A percentile compares a stretch with the other conserved stretches of the same genome.
Conservation (phyloP, 306 rosid species). For the Ziziphus jujuba region DNA sequence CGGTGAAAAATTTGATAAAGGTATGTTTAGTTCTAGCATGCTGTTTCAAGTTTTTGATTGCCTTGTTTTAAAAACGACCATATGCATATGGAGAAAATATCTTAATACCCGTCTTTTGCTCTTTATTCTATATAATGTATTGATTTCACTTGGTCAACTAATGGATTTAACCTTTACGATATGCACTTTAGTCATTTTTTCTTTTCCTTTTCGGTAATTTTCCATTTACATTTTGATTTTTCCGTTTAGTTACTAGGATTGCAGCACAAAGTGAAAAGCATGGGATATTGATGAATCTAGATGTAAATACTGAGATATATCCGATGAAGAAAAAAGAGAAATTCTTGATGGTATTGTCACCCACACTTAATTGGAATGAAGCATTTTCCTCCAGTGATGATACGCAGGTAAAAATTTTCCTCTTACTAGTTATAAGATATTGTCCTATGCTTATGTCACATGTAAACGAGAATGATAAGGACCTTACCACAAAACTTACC, state of each 20-base stretch:
- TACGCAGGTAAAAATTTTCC: slow-evolving; percentile 46
- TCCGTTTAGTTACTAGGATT: slow-evolving; percentile 63
- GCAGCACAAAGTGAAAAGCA: slow-evolving; percentile 75
- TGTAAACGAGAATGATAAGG: too few species aligned
- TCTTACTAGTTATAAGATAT: too few species aligned
- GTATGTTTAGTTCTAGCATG: slow-evolving; percentile 26
- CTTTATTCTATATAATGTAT: too few species aligned
- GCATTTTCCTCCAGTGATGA: slow-evolving; percentile 16
- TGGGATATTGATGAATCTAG: slow-evolving; percentile 60
- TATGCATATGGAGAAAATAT: background rate
- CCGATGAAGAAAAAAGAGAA: slow-evolving; percentile 60
- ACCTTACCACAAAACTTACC: too few species aligned
- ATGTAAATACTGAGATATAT: slow-evolving; percentile 82
- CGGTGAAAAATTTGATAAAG: slow-evolving; percentile 83
- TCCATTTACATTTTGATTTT: background rate
- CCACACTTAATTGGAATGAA: slow-evolving; percentile 60
- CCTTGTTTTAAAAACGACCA: background rate
- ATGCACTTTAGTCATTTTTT: too few species aligned
- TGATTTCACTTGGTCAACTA: background rate
- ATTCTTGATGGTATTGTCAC: slow-evolving; percentile 69
- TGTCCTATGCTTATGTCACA: too few species aligned
- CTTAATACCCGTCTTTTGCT: background rate
- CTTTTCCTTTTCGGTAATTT: background rate
- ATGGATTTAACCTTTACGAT: background rate
- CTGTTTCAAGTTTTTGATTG: background rate